Conservation (phyloP, 1,284 basidiomycete species). For the Boletus sp. region DNA sequence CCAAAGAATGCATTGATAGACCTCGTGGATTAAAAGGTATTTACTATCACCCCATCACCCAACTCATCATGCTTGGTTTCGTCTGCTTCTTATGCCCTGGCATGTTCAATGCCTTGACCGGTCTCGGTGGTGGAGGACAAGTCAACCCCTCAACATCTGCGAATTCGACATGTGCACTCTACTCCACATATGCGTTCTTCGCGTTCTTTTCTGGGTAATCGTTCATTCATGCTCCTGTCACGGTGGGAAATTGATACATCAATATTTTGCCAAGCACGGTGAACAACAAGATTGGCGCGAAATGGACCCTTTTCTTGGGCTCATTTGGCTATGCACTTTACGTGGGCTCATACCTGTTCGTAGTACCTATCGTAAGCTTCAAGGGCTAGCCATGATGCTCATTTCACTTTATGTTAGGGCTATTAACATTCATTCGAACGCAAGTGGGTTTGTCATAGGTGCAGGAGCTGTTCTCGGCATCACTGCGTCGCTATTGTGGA, state of each 20-base stretch:
- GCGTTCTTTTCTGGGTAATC: constrained; percentile 51
- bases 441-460: constrained; percentile 52
- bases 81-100: constrained; percentile 46
- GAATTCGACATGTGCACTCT: constrained; percentile 45
- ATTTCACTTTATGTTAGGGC: constrained; percentile 36
- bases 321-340: constrained; percentile 56
- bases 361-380: background rate
- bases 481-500: constrained; percentile 69
- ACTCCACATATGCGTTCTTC: constrained; percentile 47
- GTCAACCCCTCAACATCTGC: constrained; percentile 36
- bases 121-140: constrained; percentile 47
- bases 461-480: constrained; percentile 63
- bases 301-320: constrained; percentile 56
- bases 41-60: constrained; percentile 32
- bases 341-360: constrained; percentile 46
- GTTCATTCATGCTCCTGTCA: background rate
- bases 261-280: constrained; percentile 42
- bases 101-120: constrained; percentile 39
- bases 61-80: constrained; percentile 42
- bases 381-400: constrained; percentile 24
- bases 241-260: background rate
- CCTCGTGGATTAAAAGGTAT: background rate
- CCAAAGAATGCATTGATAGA: background rate
- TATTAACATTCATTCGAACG: constrained; percentile 47
- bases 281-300: constrained; percentile 57